Conservation (phyloP, 306 rosid species). For the Cucurbita argyrosperma region DNA sequence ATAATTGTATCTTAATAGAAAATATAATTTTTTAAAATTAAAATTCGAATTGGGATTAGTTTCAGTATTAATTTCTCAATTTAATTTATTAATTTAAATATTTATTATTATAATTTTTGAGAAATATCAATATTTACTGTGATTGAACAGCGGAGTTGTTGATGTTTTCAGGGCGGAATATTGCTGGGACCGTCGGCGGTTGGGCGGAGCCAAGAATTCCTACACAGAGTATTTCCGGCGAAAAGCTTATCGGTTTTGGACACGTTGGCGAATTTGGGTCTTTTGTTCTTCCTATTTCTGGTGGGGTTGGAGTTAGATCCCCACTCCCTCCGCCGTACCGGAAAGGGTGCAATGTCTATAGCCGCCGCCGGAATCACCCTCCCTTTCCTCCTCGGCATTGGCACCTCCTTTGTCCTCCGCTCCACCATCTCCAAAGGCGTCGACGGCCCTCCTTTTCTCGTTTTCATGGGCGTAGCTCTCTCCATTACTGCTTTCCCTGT, state of each 20-base stretch:
- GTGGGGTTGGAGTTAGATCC: constrained; percentile 54
- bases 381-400: constrained; percentile 56
- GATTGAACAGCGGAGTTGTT: background rate
- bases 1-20: too few species aligned
- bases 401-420: constrained; percentile 34
- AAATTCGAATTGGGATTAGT: too few species aligned
- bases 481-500: constrained; percentile 85
- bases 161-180: constrained; percentile 41
- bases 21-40: too few species aligned
- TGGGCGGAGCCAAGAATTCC: constrained; percentile 27
- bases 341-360: constrained; percentile 38
- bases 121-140: too few species aligned
- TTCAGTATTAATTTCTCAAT: too few species aligned
- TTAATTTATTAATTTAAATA: too few species aligned
- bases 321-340: constrained; percentile 32
- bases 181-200: constrained; percentile 56
- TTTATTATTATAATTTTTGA: too few species aligned
- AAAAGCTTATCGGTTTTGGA: constrained; percentile 50
- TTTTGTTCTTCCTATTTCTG: constrained; percentile 48
- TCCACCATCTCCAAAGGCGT: constrained; percentile 41
- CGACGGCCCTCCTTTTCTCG: constrained; percentile 32
- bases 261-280: constrained; percentile 56
- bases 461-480: constrained; percentile 63
- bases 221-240: constrained; percentile 31
- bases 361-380: constrained; percentile 49